These are phyloP conservation scores for Meripilus lineatus DNA, from an alignment of 1,284 basidiomycete genomes.

Conservation along the genomic window DNA sequence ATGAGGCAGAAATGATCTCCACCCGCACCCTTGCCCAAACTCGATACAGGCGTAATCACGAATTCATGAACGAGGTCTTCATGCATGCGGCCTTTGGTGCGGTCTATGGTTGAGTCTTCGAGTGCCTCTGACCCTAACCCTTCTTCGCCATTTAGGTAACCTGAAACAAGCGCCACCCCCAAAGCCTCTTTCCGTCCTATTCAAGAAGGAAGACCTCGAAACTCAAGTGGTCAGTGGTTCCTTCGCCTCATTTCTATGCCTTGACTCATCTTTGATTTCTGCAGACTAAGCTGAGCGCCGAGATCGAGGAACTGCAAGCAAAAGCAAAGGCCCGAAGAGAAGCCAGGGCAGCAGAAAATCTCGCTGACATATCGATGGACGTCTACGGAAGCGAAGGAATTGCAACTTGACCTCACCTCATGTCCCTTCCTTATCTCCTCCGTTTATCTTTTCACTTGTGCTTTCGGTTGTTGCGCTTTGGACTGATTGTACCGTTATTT, in stretches of 20 bases:
- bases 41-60: slow-evolving; percentile 74
- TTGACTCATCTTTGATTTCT: not conserved
- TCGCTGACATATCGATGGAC: not conserved
- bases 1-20: slow-evolving; percentile 68
- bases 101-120: slow-evolving; percentile 11
- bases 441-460: too few species aligned
- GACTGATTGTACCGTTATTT: too few species aligned
- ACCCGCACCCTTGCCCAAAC: slow-evolving; percentile 64
- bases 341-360: not conserved
- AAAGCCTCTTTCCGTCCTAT: slow-evolving; percentile 50
- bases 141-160: slow-evolving; percentile 34
- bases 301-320: slow-evolving; percentile 42
- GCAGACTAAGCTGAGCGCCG: slow-evolving; percentile 43
- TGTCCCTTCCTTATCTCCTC: not conserved
- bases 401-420: too few species aligned
- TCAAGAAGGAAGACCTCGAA: slow-evolving; percentile 55
- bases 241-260: not conserved
- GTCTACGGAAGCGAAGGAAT: too few species aligned
- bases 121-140: not conserved
- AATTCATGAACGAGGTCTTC: slow-evolving; percentile 78
- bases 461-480: too few species aligned
- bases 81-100: slow-evolving; percentile 62
- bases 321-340: slow-evolving; percentile 17
- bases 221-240: slow-evolving; percentile 47
- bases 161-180: slow-evolving; percentile 34